Evolutionary conservation across 148 eudicot species (phyloP).

Genomic region (Tetragonia tetragonoides): DNA sequence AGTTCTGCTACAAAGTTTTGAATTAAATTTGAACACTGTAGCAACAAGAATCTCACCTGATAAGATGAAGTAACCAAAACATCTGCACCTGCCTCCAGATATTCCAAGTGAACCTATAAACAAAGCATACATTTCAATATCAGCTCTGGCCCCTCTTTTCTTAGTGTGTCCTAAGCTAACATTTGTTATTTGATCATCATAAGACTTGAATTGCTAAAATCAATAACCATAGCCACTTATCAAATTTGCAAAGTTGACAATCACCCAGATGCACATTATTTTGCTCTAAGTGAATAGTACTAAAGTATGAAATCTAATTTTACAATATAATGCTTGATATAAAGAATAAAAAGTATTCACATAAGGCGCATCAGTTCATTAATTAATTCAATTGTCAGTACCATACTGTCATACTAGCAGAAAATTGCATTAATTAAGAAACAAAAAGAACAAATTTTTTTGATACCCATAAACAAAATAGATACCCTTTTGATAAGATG

Average conservation of each 20-base stretch:
- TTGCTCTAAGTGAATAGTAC: too few species aligned
- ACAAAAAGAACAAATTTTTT: not conserved
- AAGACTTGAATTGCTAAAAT: not conserved
- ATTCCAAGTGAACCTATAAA: constrained; percentile 79
- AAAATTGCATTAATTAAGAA: not conserved
- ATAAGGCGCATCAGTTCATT: too few species aligned
- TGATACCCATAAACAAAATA: not conserved
- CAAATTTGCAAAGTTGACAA: too few species aligned
- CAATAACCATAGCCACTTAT: not conserved
- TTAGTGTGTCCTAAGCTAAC: too few species aligned
- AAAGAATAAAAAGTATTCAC: too few species aligned
- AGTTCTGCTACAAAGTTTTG: not conserved
- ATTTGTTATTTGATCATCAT: not conserved
- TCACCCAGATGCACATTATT: too few species aligned
- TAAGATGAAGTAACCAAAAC: constrained; percentile 76
- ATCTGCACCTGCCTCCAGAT: constrained; percentile 88
- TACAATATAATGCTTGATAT: too few species aligned
- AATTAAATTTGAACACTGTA: not conserved
- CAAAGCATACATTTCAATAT: not conserved
- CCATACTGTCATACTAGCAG: not conserved
- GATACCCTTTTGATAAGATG: constrained; percentile 56
- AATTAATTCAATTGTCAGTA: not conserved
- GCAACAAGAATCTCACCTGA: constrained; percentile 47
- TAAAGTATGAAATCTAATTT: too few species aligned
- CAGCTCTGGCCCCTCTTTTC: not conserved